phyloP scores from a whole-genome alignment of 2,329 filamentous ascomycete species.

The Sclerotinia minor region DNA sequence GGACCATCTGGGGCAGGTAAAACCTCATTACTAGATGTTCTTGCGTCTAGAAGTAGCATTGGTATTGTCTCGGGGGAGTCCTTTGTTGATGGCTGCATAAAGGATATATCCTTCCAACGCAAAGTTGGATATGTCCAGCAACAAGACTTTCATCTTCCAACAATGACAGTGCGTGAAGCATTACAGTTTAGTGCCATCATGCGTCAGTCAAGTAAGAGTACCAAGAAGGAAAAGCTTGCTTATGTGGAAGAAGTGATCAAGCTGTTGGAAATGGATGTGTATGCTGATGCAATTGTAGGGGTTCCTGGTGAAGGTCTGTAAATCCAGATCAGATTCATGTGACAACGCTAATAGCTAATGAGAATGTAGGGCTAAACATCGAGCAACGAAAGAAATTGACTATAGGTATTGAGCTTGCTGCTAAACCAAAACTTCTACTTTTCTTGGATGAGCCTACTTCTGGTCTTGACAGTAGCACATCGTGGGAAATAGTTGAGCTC shows the following conservation, averaged over 20 bases:
- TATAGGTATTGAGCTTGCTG: constrained; percentile 71
- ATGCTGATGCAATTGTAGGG: constrained; percentile 87
- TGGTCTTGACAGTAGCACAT: constrained; percentile 87
- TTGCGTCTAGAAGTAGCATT: constrained; percentile 79
- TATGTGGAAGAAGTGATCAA: constrained; percentile 92
- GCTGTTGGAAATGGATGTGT: constrained; percentile 84
- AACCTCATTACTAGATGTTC: constrained; percentile 79
- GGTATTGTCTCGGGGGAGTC: constrained; percentile 87
- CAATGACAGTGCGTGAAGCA: constrained; percentile 84
- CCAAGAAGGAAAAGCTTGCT: constrained; percentile 73
- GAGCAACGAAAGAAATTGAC: constrained; percentile 66
- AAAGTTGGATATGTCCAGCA: constrained; percentile 75
- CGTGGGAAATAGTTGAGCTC: constrained; percentile 85
- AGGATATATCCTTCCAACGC: constrained; percentile 73
- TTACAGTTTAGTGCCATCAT: constrained; percentile 82
- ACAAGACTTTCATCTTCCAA: constrained; percentile 83
- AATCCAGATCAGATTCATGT: constrained; percentile 69
- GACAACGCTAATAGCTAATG: constrained; percentile 83
- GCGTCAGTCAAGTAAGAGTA: constrained; percentile 73
- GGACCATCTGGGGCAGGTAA: constrained; percentile 67
- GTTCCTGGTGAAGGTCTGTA: constrained; percentile 51
- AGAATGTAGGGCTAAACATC: constrained; percentile 63
- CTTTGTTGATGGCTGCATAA: constrained; percentile 60
- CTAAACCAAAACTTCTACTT: constrained; percentile 65
- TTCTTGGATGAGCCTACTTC: constrained; percentile 84